Evolutionary conservation across 805 yeast species (phyloP).

Genomic region (Candida chauliodis): DNA sequence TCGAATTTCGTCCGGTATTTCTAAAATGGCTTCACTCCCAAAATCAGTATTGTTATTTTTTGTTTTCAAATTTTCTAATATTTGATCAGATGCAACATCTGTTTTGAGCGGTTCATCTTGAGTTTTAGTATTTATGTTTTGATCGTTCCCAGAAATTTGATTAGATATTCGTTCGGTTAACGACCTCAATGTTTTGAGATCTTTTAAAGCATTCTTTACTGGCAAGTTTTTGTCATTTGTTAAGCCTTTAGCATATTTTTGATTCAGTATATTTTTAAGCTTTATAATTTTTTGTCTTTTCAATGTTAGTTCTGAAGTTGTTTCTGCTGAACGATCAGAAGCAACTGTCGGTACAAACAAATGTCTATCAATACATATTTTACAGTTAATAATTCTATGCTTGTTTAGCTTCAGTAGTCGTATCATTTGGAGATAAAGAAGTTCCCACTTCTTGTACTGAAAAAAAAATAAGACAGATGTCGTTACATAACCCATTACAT

Average conservation of each 20-base stretch:
- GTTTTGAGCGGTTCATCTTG: not conserved
- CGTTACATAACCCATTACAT: slow-evolving; percentile 1
- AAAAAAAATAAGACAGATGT: not conserved
- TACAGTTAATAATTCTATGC: not conserved
- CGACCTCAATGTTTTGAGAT: not conserved
- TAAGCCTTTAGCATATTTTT: not conserved
- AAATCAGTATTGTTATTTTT: slow-evolving; percentile 8
- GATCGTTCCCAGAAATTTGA: not conserved
- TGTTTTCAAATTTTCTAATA: not conserved
- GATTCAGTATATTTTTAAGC: not conserved
- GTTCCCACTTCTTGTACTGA: too few species aligned
- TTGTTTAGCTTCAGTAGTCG: not conserved
- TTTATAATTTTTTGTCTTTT: slow-evolving; percentile 1
- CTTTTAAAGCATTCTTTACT: not conserved
- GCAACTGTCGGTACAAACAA: not conserved
- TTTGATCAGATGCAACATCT: slow-evolving; percentile 5
- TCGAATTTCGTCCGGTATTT: slow-evolving; percentile 35
- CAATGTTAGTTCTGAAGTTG: not conserved
- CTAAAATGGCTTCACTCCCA: slow-evolving; percentile 5
- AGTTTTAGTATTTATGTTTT: not conserved
- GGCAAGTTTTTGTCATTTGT: not conserved
- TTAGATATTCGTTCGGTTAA: slow-evolving; percentile 1
- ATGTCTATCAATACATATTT: not conserved
- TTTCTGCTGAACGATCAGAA: not conserved
- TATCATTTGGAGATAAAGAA: not conserved